phyloP scores from a whole-genome alignment of 225 moss, liverwort and hornwort species.

The Rhytidiadelphus loreus region DNA sequence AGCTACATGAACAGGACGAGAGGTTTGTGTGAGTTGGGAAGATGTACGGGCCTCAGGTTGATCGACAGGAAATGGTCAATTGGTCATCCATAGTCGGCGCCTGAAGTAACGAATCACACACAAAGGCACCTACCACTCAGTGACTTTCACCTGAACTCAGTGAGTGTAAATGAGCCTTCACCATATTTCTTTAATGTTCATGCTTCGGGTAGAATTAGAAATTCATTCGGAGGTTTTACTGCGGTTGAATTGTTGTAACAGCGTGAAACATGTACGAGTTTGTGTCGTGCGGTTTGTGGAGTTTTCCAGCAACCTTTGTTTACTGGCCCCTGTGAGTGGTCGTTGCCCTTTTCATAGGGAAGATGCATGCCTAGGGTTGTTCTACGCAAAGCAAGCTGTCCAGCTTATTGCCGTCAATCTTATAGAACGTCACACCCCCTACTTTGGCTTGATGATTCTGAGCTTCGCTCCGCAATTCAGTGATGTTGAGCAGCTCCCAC shows the following conservation, averaged over 20 bases:
- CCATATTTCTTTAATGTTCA: not conserved
- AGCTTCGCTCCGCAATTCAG: constrained; percentile 19
- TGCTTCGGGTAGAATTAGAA: not conserved
- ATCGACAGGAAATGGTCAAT: not conserved
- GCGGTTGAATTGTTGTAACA: not conserved
- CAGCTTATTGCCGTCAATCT: constrained; percentile 39
- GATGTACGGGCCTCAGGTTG: no score
- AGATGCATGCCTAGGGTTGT: not conserved
- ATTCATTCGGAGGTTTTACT: not conserved
- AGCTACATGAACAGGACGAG: no score
- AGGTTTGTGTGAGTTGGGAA: no score
- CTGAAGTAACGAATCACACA: not conserved
- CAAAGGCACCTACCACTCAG: not conserved
- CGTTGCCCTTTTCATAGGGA: no score
- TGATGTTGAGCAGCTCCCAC: constrained; percentile 31
- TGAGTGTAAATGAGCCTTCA: not conserved
- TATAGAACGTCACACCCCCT: constrained; percentile 36
- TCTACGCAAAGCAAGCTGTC: constrained; percentile 34
- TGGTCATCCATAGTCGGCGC: not conserved
- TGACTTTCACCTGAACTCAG: not conserved
- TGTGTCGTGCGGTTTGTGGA: not conserved
- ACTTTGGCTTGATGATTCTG: constrained; percentile 18
- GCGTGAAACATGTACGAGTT: not conserved
- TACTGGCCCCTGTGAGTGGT: not conserved
- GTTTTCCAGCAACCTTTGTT: not conserved